These are phyloP conservation scores for Phytophthora cryptogea DNA, from an alignment of 352 stramenopile species.

Conservation along the genomic window DNA sequence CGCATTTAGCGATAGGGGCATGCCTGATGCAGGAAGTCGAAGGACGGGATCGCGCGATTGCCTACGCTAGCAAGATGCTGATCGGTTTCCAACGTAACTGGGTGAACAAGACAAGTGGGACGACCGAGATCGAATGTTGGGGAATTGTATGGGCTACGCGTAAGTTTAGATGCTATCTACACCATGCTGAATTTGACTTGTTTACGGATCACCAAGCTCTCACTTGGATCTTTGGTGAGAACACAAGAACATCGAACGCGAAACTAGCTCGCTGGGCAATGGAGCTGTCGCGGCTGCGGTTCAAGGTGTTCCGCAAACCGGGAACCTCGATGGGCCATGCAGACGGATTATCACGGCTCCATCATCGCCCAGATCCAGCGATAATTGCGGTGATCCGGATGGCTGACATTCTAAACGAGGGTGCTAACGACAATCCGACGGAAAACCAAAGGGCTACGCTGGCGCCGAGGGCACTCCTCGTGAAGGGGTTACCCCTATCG, in stretches of 20 bases:
- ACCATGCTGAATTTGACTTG: neutral
- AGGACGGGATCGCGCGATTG: neutral
- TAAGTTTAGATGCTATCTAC: neutral
- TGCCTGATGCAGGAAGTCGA: neutral
- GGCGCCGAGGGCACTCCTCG: too few relatives aligned
- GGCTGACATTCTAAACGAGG: neutral
- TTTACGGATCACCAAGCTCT: neutral
- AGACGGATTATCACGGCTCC: neutral
- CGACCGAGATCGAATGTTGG: neutral
- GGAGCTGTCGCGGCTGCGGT: neutral
- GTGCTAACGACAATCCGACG: neutral
- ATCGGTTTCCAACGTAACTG: neutral
- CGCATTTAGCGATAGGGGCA: neutral
- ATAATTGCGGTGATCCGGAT: neutral
- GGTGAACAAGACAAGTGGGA: neutral
- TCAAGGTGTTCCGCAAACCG: neutral
- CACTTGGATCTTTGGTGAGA: neutral
- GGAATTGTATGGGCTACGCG: neutral
- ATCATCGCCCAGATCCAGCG: neutral
- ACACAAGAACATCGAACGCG: neutral
- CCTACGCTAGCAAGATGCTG: conserved; percentile 6
- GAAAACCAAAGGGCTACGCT: too few relatives aligned
- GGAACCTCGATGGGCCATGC: neutral
- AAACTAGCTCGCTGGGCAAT: neutral
- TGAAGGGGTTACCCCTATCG: neutral